Evolutionary conservation across 495 filamentous ascomycete species (phyloP), one percentile per base, ranked within the genome.

Genomic region (Neurospora tetraspora): DNA sequence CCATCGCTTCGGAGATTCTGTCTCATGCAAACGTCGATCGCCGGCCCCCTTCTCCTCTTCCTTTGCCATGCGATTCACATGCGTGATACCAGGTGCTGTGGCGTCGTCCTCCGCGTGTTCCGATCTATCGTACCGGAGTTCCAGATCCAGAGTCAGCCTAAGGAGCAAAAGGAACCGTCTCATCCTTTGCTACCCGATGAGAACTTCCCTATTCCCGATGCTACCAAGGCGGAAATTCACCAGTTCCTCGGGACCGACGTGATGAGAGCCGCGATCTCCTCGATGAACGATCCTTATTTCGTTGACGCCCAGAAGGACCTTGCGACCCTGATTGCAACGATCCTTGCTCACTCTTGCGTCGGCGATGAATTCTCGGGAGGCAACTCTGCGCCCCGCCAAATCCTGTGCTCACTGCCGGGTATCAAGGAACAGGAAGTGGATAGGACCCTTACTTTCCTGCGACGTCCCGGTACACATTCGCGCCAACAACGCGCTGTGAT

Each of bases 291-390:
- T 71, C 89, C 93, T 1, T 98, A 98, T 78, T 98, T 98, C 76
- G 94, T 97, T 47, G 96, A 99, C 72, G 88, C 94, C 77, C 96
- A 99, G 77, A 96, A 94, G 80, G 96, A 98, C 42, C 87, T 98
- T 11, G 96, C 93, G 16, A 86, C 90, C 40, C 86, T 97, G 5
- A 97, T 99, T 75, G 94, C 94, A 2, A 87, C 89, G 7, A 96
- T 98, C 71, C 86, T 96, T 78, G 85, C 90, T 6, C 83, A 91
- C 31, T 97, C 97, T 78, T 65, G 27, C 53, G 27, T 65, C 1
- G 27, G 27, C 12, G 53, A 65, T 34, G 53, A 65, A 1, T 8
- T 65, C 53, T 88, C 85, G 7, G 82, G 85, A 2, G 78, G 85
- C 42, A 96, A 91, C 40, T 69, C 82, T 0, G 91, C 89, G 9